Base-by-base conservation (phyloP, 2,329 filamentous ascomycete genomes). In the Seiridium cupressi region DNA sequence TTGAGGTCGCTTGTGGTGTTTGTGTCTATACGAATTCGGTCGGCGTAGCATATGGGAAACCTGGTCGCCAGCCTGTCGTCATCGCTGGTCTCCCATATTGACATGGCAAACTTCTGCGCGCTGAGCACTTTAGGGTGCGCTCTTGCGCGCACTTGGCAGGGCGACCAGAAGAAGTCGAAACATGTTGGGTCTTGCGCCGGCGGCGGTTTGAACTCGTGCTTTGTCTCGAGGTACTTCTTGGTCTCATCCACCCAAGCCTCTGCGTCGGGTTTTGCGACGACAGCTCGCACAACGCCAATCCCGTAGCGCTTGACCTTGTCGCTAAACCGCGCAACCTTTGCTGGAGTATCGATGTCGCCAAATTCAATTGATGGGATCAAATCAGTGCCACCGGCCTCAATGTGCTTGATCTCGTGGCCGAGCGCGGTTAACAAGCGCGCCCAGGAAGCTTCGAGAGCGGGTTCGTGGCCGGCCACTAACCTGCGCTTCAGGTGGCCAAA, bases 101-200 rank as follows among this genome's bases (percentile, higher is more conserved):
- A 77, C 79, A 89, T 87, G 70, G 89, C 82, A 68, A 89, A 91
- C 42, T 80, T 78, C 74, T 91, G 88, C 1, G 88, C 81, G 44
- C 76, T 76, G 46, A 91, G 77, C 61, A 91, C 80, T 64, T 84
- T 81, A 3, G 87, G 84, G 65, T 91, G 86, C 0, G 86, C 84
- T 32, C 89, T 84, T n/a, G 87, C 86, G 66, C 84, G 82, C 58
- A 89, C 82, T 73, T 91, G 89, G 1, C 87, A 84, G 0, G 87
- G 87, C 4, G 88, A 88, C 89, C 88, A 91, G 75, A 90, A 91
- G 67, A 90, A 83, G 72, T 91, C 88, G 73, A 88, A 90, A 56
- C 89, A 90, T 1, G 88, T 85, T 4, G 88, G 88, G 46, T 88
- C 85, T 65, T 86, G 83, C 0, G 81, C 77, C 0, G 83, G 82